phyloP scores from a whole-genome alignment of 2,329 filamentous ascomycete species.

The Samsoniella hepiali region DNA sequence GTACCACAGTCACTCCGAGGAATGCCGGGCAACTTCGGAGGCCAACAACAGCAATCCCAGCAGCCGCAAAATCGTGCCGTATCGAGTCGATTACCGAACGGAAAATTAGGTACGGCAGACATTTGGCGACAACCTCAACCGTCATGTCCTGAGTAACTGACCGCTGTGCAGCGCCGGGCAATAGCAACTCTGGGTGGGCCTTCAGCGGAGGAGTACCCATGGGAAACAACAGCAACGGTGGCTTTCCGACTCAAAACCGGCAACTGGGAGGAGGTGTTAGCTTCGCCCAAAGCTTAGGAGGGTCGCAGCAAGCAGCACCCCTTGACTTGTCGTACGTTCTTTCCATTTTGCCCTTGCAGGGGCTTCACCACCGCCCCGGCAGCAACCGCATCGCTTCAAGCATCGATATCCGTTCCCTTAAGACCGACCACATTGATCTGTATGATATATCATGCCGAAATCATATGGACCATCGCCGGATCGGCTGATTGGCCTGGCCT shows the following conservation, averaged over 20 bases:
- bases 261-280: slow-evolving; percentile 59
- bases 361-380: background rate
- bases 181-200: slow-evolving; percentile 56
- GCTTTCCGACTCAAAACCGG: slow-evolving; percentile 49
- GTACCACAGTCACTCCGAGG: slow-evolving; percentile 61
- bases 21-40: slow-evolving; percentile 58
- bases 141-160: slow-evolving; percentile 18
- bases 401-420: background rate
- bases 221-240: slow-evolving; percentile 43
- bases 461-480: slow-evolving; percentile 8
- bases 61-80: slow-evolving; percentile 45
- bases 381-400: background rate
- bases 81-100: slow-evolving; percentile 60
- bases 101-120: slow-evolving; percentile 56
- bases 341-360: slow-evolving; percentile 15
- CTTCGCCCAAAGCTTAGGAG: slow-evolving; percentile 64
- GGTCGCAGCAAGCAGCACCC: slow-evolving; percentile 59
- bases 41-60: slow-evolving; percentile 48
- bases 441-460: slow-evolving; percentile 11
- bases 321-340: slow-evolving; percentile 63
- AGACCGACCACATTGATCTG: background rate
- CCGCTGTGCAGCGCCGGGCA: slow-evolving; percentile 34
- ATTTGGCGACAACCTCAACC: background rate
- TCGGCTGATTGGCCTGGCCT: slow-evolving; percentile 22
- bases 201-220: slow-evolving; percentile 62